Base-by-base conservation (phyloP, 164 flowering plant genomes). In the Nymphaea colorata region DNA sequence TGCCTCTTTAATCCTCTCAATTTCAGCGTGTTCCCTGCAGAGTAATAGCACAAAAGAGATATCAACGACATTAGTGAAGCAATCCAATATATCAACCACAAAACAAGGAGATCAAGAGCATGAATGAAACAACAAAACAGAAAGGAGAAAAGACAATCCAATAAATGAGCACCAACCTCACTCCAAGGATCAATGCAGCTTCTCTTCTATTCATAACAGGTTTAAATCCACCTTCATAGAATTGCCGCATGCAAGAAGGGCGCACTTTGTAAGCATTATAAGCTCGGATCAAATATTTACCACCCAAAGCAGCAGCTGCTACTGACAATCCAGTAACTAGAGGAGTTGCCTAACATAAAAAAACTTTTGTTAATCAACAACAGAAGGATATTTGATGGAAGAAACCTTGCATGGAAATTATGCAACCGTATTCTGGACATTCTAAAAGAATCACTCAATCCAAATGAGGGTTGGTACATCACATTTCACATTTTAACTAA, bases 1-100 rank as follows among this genome's bases (percentile, higher is more conserved):
- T 43, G 86, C 83, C 61, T 78, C 82, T 70, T 76, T 80, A 5
- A 82, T 71, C 79, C 81, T 79, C 55, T 80, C 98, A 3, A 85
- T 69, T 0, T 78, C 78, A 12, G 67, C 76, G 47, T 60, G 74
- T 64, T 75, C 78, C 62, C 80, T 77, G 68, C 17, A 70, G 41
- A 42, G 4, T 11, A 53, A n/a, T 14, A 3, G 5, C 51, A 25
- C 36, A 36, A 10, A 10, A 8, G n/a, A 14, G 41, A 69, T 62
- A 25, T 3, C 25, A 43, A 17, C 6, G 16, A 25, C 36, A 1
- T 25, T 25, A 25, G 8, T 11, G 41, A 44, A 44, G 8, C 5
- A 25, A 41, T n/a, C n/a, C n/a, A n/a, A n/a, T n/a, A n/a, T n/a
- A n/a, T n/a, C n/a, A n/a, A n/a, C n/a, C n/a, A n/a, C 5, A 10